phyloP scores from a whole-genome alignment of 2,329 filamentous ascomycete genomes.

The Fusarium dlaminii region DNA sequence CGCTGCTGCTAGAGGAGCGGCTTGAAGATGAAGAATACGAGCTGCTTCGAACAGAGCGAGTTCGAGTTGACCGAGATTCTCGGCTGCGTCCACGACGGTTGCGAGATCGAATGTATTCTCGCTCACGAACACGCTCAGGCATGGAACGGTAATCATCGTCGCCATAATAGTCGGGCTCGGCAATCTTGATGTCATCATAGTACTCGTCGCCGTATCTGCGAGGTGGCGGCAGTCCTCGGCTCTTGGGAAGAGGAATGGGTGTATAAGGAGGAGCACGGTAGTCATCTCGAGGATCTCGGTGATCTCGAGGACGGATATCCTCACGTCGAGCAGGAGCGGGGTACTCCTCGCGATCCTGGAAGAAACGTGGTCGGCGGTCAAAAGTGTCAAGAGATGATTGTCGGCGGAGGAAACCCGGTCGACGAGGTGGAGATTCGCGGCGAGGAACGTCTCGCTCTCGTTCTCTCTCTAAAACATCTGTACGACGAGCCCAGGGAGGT shows the following conservation, averaged over 20 bases:
- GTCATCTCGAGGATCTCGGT: conserved; percentile 51
- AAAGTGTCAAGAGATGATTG: conserved; percentile 93
- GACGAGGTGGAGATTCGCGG: conserved; percentile 62
- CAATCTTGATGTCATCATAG: conserved; percentile 73
- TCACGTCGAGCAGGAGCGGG: conserved; percentile 64
- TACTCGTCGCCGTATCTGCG: conserved; percentile 64
- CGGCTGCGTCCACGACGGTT: conserved; percentile 51
- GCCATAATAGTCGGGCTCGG: conserved; percentile 73
- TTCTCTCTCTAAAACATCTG: conserved; percentile 64
- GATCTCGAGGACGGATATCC: conserved; percentile 56
- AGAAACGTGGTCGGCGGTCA: conserved; percentile 69
- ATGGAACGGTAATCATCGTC: conserved; percentile 77
- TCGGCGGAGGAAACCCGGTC: conserved; percentile 76
- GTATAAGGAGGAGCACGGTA: conserved; percentile 60
- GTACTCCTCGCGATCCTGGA: conserved; percentile 69
- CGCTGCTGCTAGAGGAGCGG: conserved; percentile 57
- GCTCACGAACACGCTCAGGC: conserved; percentile 68
- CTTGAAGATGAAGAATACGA: conserved; percentile 57
- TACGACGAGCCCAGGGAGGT: conserved; percentile 60
- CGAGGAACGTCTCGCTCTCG: conserved; percentile 61
- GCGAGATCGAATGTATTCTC: conserved; percentile 63
- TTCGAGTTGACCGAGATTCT: conserved; percentile 53
- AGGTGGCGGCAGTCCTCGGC: conserved; percentile 68
- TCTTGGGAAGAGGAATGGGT: conserved; percentile 75
- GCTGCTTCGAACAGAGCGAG: conserved; percentile 52